Evolutionary conservation across 106 monocot species (phyloP).

Genomic region (Dioscorea dumetorum): DNA sequence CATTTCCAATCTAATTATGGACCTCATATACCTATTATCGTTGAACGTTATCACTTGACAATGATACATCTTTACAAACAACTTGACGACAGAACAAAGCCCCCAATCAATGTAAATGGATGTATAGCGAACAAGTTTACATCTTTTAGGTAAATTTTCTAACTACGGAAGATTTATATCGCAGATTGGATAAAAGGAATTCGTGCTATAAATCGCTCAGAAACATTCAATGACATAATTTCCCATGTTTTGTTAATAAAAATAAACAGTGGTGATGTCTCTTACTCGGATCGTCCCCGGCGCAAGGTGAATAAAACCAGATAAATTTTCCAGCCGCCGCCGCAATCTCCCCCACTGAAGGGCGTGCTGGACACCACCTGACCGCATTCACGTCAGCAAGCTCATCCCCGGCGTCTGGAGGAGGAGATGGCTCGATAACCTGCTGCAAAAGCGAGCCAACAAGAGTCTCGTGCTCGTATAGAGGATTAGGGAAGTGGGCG

Average conservation of each 20-base stretch:
- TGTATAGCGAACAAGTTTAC: too few species aligned
- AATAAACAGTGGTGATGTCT: background rate
- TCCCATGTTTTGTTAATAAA: background rate
- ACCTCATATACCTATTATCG: too few species aligned
- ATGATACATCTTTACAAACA: too few species aligned
- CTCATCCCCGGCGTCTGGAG: background rate
- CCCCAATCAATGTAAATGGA: too few species aligned
- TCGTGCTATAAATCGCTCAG: too few species aligned
- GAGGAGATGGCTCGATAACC: slow-evolving; percentile 52
- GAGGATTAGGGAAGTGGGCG: slow-evolving; percentile 67
- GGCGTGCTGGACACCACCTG: slow-evolving; percentile 54
- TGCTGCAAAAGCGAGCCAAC: slow-evolving; percentile 68
- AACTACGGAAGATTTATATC: too few species aligned
- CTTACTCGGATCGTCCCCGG: slow-evolving; percentile 19
- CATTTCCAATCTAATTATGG: too few species aligned
- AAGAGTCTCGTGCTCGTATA: slow-evolving; percentile 5
- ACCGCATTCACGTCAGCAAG: slow-evolving; percentile 40
- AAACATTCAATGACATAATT: too few species aligned
- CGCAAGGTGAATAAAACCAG: slow-evolving; percentile 35
- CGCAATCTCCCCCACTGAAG: slow-evolving; percentile 59
- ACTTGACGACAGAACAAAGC: too few species aligned
- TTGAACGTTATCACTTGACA: too few species aligned
- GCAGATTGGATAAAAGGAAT: too few species aligned
- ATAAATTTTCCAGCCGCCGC: slow-evolving; percentile 37
- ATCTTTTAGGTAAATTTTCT: too few species aligned